Base-by-base conservation (phyloP, 1,139 yeast genomes). In the Saccharomyces hybrid region DNA sequence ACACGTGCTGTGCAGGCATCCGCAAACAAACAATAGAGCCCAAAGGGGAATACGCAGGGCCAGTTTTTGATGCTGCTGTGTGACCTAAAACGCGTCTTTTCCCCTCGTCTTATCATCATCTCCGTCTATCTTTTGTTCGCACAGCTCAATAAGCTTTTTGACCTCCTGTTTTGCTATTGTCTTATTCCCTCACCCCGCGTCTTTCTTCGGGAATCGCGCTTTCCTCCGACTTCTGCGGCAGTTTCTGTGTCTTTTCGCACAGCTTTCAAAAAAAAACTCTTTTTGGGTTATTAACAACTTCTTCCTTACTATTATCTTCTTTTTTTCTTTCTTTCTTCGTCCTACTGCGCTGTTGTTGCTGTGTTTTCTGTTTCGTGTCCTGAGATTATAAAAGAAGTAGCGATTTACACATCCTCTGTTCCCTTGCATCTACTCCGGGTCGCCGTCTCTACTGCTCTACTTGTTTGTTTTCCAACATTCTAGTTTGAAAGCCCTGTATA, bases 151-250 rank as follows among this genome's bases (percentile, higher is more conserved):
- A 38, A 38, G 44, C 44, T 38, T 38, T 38, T 11, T 7, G 26
- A 38, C 44, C 44, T 38, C 44, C 44, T 38, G 44, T 16, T 38
- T 38, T n/a, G 20, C 44, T 16, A 38, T 38, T 38, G 44, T 38
- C 44, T 38, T 38, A 38, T 38, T 38, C 44, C 44, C 44, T 38
- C 44, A 38, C 44, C 44, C 44, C 44, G 44, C 44, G 44, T 38
- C 44, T n/a, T 38, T 38, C 44, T 38, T 38, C 44, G 44, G 44
- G 6, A 38, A 4, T 32, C 44, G 44, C 44, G 25, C 44, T 38
- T 38, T 38, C 5, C 26, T 20, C 44, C 44, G 44, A 1, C n/a
- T 38, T 16, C 25, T 38, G 44, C 44, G 44, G 44, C 8, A 20
- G 7, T 38, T 38, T 38, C 44, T 38, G 5, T 3, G 44, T 11